phyloP scores from a whole-genome alignment of 1,139 yeast species.

The Taphrina deformans region DNA sequence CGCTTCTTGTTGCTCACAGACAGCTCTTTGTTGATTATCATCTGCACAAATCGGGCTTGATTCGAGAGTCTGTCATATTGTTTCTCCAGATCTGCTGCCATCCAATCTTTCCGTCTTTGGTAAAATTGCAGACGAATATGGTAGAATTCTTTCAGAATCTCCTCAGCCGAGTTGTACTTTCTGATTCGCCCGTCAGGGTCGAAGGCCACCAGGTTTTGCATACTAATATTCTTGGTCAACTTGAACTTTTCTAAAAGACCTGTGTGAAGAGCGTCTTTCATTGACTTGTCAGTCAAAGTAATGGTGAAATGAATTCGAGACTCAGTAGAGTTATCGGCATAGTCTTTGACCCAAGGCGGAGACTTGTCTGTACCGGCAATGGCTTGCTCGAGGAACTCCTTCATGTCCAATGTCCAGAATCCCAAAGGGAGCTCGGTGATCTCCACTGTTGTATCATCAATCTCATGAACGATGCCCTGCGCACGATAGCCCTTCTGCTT shows the following conservation, averaged over 20 bases:
- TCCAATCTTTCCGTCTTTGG: conserved; percentile 82
- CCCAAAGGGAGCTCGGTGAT: conserved; percentile 92
- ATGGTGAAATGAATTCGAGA: conserved; percentile 66
- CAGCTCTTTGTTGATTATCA: conserved; percentile 76
- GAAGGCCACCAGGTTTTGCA: conserved; percentile 92
- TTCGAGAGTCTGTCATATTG: conserved; percentile 71
- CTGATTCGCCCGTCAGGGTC: conserved; percentile 89
- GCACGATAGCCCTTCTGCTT: conserved; percentile 65
- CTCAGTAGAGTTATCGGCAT: conserved; percentile 91
- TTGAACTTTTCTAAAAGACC: conserved; percentile 86
- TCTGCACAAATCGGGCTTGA: conserved; percentile 88
- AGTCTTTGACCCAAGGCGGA: conserved; percentile 86
- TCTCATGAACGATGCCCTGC: conserved; percentile 75
- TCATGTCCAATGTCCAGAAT: conserved; percentile 88
- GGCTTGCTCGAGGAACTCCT: conserved; percentile 76
- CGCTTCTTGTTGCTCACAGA: conserved; percentile 74
- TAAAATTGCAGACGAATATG: conserved; percentile 84
- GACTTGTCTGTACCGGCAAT: conserved; percentile 69
- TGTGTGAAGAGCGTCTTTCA: conserved; percentile 69
- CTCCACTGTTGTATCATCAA: conserved; percentile 76
- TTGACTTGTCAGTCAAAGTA: conserved; percentile 71
- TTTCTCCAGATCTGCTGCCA: conserved; percentile 68
- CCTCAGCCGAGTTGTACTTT: conserved; percentile 71
- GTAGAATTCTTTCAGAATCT: conserved; percentile 80
- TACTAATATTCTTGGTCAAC: conserved; percentile 63